Percentiles rank a stretch among this genome's conserved stretches.
phyloP scores from a whole-genome alignment of 1,139 yeast species.

The Pichia sp. region DNA sequence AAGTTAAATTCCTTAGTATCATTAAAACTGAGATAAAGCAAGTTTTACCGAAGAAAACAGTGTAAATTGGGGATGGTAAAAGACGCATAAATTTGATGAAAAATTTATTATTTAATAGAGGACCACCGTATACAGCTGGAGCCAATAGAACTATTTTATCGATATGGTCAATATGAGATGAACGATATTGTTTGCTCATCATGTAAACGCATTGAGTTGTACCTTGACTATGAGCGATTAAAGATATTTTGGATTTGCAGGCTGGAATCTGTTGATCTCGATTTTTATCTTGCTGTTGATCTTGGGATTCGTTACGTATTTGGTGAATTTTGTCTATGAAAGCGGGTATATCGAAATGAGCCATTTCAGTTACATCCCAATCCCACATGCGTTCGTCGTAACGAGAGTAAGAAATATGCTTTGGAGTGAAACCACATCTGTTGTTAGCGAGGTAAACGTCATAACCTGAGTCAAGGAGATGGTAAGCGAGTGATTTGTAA shows the following conservation, averaged over 20 bases:
- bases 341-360: conserved; percentile 66
- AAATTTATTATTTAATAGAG: conserved; percentile 47
- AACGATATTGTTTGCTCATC: conserved; percentile 38
- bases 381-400: conserved; percentile 60
- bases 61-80: conserved; percentile 33
- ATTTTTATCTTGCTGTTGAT: no score
- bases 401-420: conserved; percentile 40
- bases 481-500: conserved; percentile 62
- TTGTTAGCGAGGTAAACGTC: conserved; percentile 96
- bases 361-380: conserved; percentile 84
- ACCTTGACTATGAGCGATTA: conserved; percentile 89
- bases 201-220: conserved; percentile 75
- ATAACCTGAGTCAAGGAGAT: conserved; percentile 48
- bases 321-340: conserved; percentile 50
- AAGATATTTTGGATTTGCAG: conserved; percentile 38
- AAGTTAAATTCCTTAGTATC: conserved; percentile 38
- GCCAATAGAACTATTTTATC: conserved; percentile 71
- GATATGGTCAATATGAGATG: conserved; percentile 34
- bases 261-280: no score
- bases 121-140: conserved; percentile 88
- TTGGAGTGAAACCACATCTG: conserved; percentile 74
- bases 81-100: conserved; percentile 52
- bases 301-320: not conserved
- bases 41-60: conserved; percentile 50
- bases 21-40: conserved; percentile 57